phyloP scores from a whole-genome alignment of 2,329 filamentous ascomycete genomes.

The Cladobotryum protrusum region DNA sequence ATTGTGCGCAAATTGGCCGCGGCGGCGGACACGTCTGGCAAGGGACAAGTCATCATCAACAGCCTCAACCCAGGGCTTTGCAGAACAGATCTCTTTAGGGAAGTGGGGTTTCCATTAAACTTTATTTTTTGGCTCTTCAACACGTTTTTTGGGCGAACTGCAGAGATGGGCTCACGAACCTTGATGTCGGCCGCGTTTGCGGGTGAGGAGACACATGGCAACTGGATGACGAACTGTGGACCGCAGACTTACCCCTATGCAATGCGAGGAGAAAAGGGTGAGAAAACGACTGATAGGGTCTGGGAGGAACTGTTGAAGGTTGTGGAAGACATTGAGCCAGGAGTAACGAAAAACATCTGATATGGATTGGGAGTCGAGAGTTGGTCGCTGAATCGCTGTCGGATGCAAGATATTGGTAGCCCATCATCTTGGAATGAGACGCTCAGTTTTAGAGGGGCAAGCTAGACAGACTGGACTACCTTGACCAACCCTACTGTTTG shows the following conservation, averaged over 20 bases:
- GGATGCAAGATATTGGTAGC: not conserved
- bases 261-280: slow-evolving; percentile 31
- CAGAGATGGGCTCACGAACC: slow-evolving; percentile 35
- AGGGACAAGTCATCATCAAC: slow-evolving; percentile 32
- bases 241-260: slow-evolving; percentile 17
- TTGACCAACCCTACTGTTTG: too few species aligned
- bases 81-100: slow-evolving; percentile 32
- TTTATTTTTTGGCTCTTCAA: slow-evolving; percentile 13
- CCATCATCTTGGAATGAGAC: not conserved
- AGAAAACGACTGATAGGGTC: slow-evolving; percentile 28
- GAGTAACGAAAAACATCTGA: slow-evolving; percentile 29
- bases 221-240: slow-evolving; percentile 32
- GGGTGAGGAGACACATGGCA: slow-evolving; percentile 33
- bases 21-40: slow-evolving; percentile 22
- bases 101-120: slow-evolving; percentile 23
- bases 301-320: slow-evolving; percentile 38
- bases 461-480: too few species aligned
- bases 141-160: slow-evolving; percentile 26
- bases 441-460: not conserved
- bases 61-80: slow-evolving; percentile 36
- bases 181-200: slow-evolving; percentile 32
- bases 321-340: slow-evolving; percentile 37
- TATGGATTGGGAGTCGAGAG: not conserved
- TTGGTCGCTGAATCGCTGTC: too few species aligned
- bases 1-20: slow-evolving; percentile 13